Base-by-base conservation (phyloP, 768 basidiomycete genomes). In the Suillus weaverae region DNA sequence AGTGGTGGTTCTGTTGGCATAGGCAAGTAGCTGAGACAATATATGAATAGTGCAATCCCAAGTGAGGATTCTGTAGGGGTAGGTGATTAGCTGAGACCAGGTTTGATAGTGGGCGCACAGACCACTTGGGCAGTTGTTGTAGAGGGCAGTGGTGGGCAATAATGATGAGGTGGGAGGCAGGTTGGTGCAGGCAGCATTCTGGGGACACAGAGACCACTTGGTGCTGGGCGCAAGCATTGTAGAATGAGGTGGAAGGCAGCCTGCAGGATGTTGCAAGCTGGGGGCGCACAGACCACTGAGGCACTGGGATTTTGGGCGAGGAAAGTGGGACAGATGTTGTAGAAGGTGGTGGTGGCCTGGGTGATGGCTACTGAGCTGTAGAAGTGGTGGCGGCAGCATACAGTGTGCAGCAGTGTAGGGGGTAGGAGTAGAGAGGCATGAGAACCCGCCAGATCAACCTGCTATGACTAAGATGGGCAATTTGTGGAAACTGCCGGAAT, bases 51-150 rank as follows among this genome's bases (percentile, higher is more conserved):
- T 87, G 26, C 81, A 80, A 67, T 86, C 85, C 80, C 83, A 53
- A 81, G 75, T 9, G 83, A 83, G 0, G 84, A 86, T 63, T 85
- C 86, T 1, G 85, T 86, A 5, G 86, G 83, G 0, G 84, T 82
- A 0, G 87, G 88, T 0, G 86, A 88, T 56, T 85, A 84, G 14
- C 79, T 83, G 41, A 89, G 83, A n/a, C 79, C 77, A 0, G 87
- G 86, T 20, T 44, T 41, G 44, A 20, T n/a, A 44, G 44, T 44
- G 20, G 44, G 44, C 4, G 0, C n/a, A 44, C 9, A 4, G n/a
- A n/a, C 44, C 44, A 44, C 44, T 44, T 44, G 20, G 9, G 8
- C 9, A 44, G 44, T 20, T n/a, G 20, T 44, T 44, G 44, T 44
- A 44, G 44, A 44, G 44, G 44, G n/a, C 46, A 22, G 46, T 46